These are phyloP conservation scores for Pythium chondricola DNA, from an alignment of 352 stramenopile genomes.

Conservation along the genomic window DNA sequence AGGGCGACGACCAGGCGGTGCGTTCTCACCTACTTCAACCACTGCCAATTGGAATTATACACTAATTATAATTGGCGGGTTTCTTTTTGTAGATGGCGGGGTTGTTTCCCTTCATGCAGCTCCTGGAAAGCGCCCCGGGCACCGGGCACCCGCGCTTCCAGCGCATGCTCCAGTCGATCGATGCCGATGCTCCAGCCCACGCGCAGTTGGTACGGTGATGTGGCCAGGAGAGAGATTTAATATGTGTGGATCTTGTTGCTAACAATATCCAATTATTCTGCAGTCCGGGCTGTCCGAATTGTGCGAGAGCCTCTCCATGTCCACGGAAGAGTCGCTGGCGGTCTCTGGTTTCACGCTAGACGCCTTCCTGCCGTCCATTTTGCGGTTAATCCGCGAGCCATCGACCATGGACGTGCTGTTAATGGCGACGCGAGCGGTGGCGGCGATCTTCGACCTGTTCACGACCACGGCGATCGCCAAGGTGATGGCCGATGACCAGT, in stretches of 20 bases:
- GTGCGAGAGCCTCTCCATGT: conserved; percentile 64
- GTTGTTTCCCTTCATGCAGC: conserved; percentile 49
- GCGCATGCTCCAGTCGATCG: conserved; percentile 35
- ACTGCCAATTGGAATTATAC: neutral
- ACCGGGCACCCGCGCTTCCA: conserved; percentile 31
- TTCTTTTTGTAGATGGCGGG: conserved; percentile 23
- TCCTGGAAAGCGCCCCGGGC: conserved; percentile 30
- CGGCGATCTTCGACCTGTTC: conserved; percentile 52
- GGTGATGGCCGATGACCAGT: conserved; percentile 28
- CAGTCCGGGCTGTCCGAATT: conserved; percentile 48
- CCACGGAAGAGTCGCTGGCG: conserved; percentile 53
- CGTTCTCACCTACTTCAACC: neutral
- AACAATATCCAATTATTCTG: neutral
- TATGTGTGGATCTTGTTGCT: neutral
- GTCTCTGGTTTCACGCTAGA: conserved; percentile 65
- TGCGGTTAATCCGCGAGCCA: conserved; percentile 32
- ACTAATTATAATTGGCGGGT: neutral
- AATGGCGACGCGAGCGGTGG: conserved; percentile 43
- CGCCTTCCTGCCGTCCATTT: conserved; percentile 39
- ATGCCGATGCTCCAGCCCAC: conserved; percentile 21
- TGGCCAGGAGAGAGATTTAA: too few species aligned
- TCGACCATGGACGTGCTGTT: conserved; percentile 62
- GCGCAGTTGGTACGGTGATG: conserved; percentile 44
- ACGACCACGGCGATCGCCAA: conserved; percentile 32
- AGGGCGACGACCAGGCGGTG: conserved; percentile 14